phyloP scores from a whole-genome alignment of 345 rosid genomes.

The Barbarea vulgaris region DNA sequence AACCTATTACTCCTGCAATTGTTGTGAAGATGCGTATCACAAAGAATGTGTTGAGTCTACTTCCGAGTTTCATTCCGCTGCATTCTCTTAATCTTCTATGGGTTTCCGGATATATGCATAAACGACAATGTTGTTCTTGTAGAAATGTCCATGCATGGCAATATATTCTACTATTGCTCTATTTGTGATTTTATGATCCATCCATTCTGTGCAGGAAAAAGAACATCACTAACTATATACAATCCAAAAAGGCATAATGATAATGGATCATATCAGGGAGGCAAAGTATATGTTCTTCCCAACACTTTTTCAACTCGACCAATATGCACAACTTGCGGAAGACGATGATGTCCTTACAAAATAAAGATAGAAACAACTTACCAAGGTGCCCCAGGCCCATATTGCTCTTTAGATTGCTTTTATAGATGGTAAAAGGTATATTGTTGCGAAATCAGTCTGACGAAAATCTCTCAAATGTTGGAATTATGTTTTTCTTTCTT shows the following conservation, averaged over 20 bases:
- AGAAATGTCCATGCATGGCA: fast-evolving
- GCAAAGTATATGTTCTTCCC: too few species aligned
- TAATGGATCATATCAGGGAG: background rate
- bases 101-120: background rate
- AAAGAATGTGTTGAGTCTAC: conserved; percentile 65
- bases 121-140: background rate
- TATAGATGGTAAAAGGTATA: too few species aligned
- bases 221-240: background rate
- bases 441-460: background rate
- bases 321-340: too few species aligned
- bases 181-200: background rate
- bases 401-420: background rate
- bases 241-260: background rate
- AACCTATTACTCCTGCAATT: background rate
- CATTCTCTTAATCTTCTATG: background rate
- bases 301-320: too few species aligned
- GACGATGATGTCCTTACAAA: too few species aligned
- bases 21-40: background rate
- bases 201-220: background rate
- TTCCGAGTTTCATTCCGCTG: background rate
- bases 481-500: too few species aligned
- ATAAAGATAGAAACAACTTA: too few species aligned
- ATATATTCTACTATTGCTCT: background rate
- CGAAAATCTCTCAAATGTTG: background rate
- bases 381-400: background rate